Evolutionary conservation across 805 yeast species (phyloP).

Genomic region (Brettanomyces naardenensis): DNA sequence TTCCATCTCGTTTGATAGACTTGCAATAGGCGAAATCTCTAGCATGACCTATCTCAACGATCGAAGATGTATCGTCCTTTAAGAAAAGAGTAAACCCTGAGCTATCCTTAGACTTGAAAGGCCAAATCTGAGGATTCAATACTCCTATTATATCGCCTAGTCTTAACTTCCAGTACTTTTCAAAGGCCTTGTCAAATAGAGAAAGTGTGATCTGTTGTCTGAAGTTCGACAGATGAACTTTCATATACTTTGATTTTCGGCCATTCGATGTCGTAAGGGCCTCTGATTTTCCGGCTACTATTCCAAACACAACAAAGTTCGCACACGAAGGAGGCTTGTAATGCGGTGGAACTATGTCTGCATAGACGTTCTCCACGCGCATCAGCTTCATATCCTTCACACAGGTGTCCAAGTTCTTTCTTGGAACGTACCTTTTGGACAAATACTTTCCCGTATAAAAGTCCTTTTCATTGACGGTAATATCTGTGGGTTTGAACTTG

Average conservation of each 20-base stretch:
- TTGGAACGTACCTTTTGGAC: constrained; percentile 38
- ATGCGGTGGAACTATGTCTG: constrained; percentile 61
- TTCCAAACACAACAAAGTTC: constrained; percentile 78
- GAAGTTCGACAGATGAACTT: constrained; percentile 62
- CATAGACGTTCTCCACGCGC: constrained; percentile 49
- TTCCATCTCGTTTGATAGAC: constrained; percentile 36
- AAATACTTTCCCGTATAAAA: constrained; percentile 35
- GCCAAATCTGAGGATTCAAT: constrained; percentile 62
- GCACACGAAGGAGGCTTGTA: constrained; percentile 61
- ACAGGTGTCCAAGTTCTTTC: constrained; percentile 25
- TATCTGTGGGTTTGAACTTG: constrained; percentile 17
- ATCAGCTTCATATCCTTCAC: constrained; percentile 46
- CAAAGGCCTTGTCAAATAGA: constrained; percentile 60
- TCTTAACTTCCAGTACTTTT: constrained; percentile 62
- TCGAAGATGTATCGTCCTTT: constrained; percentile 38
- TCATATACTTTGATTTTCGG: constrained; percentile 43
- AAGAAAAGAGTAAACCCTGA: constrained; percentile 47
- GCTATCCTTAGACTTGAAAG: constrained; percentile 18
- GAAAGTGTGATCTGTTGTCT: constrained; percentile 49
- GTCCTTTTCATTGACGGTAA: constrained; percentile 36
- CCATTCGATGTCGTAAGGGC: constrained; percentile 36
- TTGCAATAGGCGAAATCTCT: constrained; percentile 64
- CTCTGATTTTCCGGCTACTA: constrained; percentile 50
- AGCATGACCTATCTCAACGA: constrained; percentile 70
- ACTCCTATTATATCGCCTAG: constrained; percentile 71